Evolutionary conservation across 2,329 filamentous ascomycete genomes (phyloP).

Genomic region (Talaromyces sp.): DNA sequence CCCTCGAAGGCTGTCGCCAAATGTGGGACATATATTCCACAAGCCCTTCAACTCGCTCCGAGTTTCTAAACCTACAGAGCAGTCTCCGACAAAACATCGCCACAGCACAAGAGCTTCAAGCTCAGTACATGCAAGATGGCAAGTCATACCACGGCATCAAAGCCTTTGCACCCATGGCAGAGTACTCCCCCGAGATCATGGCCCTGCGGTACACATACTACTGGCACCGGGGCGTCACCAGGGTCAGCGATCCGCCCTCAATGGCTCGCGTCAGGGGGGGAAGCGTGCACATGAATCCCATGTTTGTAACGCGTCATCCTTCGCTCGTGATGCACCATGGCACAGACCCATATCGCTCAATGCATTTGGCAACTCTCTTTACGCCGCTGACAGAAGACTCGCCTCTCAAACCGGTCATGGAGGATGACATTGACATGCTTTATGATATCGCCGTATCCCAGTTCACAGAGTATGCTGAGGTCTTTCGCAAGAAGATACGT

Average conservation of each 20-base stretch:
- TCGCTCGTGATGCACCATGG: conserved; percentile 42
- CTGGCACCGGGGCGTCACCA: conserved; percentile 24
- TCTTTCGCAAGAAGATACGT: conserved; percentile 16
- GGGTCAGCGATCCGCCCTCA: conserved; percentile 3
- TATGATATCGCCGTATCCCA: conserved; percentile 14
- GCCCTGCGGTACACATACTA: conserved; percentile 15
- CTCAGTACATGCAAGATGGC: conserved; percentile 1
- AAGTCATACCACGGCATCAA: conserved; percentile 11
- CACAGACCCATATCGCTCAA: conserved; percentile 50
- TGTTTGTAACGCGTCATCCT: conserved; percentile 39
- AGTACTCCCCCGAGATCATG: conserved; percentile 9
- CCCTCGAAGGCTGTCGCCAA: conserved; percentile 28
- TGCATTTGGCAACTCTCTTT: conserved; percentile 50
- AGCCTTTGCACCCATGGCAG: conserved; percentile 21
- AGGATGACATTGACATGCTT: background rate
- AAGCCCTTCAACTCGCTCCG: background rate
- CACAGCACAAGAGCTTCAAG: background rate
- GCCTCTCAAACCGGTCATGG: conserved; percentile 24
- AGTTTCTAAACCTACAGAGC: background rate
- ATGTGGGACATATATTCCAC: conserved; percentile 37
- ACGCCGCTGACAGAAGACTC: conserved; percentile 34
- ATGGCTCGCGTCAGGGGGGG: conserved; percentile 8
- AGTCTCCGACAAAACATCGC: background rate
- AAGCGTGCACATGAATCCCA: conserved; percentile 26
- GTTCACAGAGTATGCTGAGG: conserved; percentile 18